Conservation (phyloP, 108 stramenopile species). For the Skeletonema grethae region DNA sequence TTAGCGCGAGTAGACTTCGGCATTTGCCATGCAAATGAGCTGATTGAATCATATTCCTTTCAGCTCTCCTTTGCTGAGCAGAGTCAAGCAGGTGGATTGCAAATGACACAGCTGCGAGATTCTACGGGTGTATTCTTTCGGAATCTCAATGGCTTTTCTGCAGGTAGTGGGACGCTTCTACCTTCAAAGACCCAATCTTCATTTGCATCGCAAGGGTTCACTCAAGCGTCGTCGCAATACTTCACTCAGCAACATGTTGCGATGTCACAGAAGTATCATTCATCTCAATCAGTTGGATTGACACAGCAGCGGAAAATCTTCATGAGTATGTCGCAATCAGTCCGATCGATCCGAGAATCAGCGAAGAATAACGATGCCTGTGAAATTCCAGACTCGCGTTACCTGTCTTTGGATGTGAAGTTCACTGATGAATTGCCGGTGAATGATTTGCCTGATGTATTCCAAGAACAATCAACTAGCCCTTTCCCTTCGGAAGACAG, state of each 20-base stretch:
- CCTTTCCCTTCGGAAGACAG: neutral
- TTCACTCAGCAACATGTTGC: neutral
- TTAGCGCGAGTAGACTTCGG: constrained; percentile 35
- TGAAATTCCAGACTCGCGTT: constrained; percentile 1
- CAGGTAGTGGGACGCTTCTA: neutral
- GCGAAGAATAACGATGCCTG: neutral
- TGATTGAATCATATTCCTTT: constrained; percentile 41
- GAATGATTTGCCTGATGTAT: neutral
- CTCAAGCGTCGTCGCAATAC: neutral
- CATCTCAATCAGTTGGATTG: neutral
- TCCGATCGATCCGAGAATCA: neutral
- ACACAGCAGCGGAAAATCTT: neutral
- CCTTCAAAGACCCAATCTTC: neutral
- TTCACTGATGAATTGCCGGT: neutral
- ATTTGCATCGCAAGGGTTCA: neutral
- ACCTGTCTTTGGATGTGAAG: constrained; percentile 1
- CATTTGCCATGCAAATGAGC: constrained; percentile 19
- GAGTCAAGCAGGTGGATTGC: neutral
- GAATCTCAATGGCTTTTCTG: constrained; percentile 44
- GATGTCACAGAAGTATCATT: neutral
- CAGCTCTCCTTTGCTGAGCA: constrained; percentile 2
- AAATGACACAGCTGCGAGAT: constrained; percentile 14
- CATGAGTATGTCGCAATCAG: neutral
- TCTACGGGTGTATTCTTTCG: constrained; percentile 26
- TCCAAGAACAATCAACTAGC: neutral